A percentile compares a stretch with the other conserved stretches of the same genome.
Evolutionary conservation across 768 basidiomycete species (phyloP).

Genomic region (Pleurotus cornucopiae): DNA sequence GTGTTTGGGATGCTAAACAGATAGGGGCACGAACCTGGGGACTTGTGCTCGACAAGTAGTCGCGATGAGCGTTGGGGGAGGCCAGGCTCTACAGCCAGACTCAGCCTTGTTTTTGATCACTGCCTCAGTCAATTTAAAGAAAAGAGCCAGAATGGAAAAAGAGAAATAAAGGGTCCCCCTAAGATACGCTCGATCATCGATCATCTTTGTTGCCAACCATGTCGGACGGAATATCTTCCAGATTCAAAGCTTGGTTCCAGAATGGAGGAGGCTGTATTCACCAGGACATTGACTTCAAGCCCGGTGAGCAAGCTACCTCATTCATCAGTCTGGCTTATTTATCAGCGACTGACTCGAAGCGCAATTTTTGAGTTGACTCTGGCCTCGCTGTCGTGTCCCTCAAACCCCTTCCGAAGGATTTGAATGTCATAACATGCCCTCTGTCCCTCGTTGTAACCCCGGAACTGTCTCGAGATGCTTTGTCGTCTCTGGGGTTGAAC

Average conservation of each 20-base stretch:
- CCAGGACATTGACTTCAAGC: slow-evolving; percentile 33
- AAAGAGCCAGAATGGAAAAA: too few relatives aligned
- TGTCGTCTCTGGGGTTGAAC: slow-evolving; percentile 28
- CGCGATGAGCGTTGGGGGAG: too few relatives aligned
- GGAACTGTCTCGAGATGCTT: slow-evolving; percentile 36
- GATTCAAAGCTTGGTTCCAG: slow-evolving; percentile 51
- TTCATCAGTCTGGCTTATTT: not conserved
- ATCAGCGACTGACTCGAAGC: slow-evolving; percentile 9
- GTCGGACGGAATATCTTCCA: not conserved
- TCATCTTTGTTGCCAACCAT: not conserved
- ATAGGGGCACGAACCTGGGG: too few relatives aligned
- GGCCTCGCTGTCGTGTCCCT: slow-evolving; percentile 52
- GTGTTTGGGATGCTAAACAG: too few relatives aligned
- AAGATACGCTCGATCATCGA: too few relatives aligned
- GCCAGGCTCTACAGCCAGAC: too few relatives aligned
- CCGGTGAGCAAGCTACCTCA: slow-evolving; percentile 35
- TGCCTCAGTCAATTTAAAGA: too few relatives aligned
- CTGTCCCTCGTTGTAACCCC: slow-evolving; percentile 62
- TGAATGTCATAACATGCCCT: slow-evolving; percentile 62
- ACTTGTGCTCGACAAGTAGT: too few relatives aligned
- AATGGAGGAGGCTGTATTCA: slow-evolving; percentile 50
- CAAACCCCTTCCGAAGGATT: slow-evolving; percentile 42
- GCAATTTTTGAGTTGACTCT: slow-evolving; percentile 25
- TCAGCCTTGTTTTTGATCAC: too few relatives aligned
- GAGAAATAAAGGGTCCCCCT: too few relatives aligned